phyloP scores from a whole-genome alignment of 805 yeast genomes.

The Ogataea siamensis region DNA sequence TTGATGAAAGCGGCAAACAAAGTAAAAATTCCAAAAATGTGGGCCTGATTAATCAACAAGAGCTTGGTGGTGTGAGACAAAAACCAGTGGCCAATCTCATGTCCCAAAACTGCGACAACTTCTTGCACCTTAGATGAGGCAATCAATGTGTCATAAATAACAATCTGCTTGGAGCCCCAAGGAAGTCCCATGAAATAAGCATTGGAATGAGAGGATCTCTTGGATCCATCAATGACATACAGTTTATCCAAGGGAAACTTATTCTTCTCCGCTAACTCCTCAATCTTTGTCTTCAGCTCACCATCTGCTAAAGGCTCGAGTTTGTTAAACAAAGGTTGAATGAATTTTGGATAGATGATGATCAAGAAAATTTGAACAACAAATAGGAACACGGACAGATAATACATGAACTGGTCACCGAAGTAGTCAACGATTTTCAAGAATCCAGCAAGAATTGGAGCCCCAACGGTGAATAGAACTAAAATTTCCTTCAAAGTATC shows the following conservation, averaged over 20 bases:
- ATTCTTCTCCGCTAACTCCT: slow-evolving; percentile 69
- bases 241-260: slow-evolving; percentile 84
- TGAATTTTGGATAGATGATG: slow-evolving; percentile 78
- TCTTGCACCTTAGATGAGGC: slow-evolving; percentile 73
- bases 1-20: slow-evolving; percentile 77
- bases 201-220: slow-evolving; percentile 92
- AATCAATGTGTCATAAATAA: slow-evolving; percentile 86
- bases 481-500: slow-evolving; percentile 65
- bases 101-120: slow-evolving; percentile 94
- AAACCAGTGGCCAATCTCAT: slow-evolving; percentile 98
- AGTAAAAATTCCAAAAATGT: slow-evolving; percentile 62
- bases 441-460: slow-evolving; percentile 71
- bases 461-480: slow-evolving; percentile 58
- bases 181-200: slow-evolving; percentile 97
- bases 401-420: slow-evolving; percentile 79
- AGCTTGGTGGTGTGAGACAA: slow-evolving; percentile 81
- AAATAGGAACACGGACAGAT: slow-evolving; percentile 70
- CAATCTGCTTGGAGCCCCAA: slow-evolving; percentile 90
- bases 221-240: slow-evolving; percentile 94
- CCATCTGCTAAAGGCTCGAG: slow-evolving; percentile 89
- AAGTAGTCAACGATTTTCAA: slow-evolving; percentile 77
- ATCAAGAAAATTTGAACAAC: slow-evolving; percentile 69
- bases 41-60: slow-evolving; percentile 62
- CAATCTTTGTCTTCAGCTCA: slow-evolving; percentile 78
- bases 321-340: slow-evolving; percentile 91